Conservation (phyloP, 1,284 basidiomycete genomes). For the Cutaneotrichosporon sp. region DNA sequence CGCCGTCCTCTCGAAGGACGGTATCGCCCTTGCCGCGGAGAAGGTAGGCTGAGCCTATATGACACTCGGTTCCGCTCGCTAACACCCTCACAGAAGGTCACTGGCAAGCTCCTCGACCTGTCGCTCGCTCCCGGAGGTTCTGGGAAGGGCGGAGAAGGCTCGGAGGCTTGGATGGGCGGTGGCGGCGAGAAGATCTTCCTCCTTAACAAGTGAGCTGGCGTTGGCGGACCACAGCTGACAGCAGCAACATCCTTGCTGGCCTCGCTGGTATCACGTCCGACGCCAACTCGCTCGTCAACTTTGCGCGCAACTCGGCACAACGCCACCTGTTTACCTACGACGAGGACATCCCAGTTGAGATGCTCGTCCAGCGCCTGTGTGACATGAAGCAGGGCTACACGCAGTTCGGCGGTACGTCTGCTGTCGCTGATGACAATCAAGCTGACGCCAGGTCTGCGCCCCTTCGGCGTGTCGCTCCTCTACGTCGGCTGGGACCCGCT, state of each 20-base stretch:
- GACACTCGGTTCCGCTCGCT: slow-evolving; percentile 10
- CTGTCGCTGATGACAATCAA: neutral
- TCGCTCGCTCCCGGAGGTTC: slow-evolving; percentile 71
- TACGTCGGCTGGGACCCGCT: slow-evolving; percentile 97
- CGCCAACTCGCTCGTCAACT: slow-evolving; percentile 97
- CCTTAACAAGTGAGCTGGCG: slow-evolving; percentile 65
- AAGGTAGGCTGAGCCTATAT: slow-evolving; percentile 60
- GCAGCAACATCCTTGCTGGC: slow-evolving; percentile 90
- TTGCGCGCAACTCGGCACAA: slow-evolving; percentile 87
- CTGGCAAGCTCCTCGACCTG: slow-evolving; percentile 92
- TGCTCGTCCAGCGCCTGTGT: slow-evolving; percentile 89
- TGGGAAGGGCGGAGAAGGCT: slow-evolving; percentile 68
- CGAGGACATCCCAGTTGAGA: slow-evolving; percentile 96
- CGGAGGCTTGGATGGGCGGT: slow-evolving; percentile 63
- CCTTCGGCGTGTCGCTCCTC: slow-evolving; percentile 94
- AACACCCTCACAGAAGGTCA: slow-evolving; percentile 68
- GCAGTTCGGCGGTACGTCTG: slow-evolving; percentile 80
- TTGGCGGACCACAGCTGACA: neutral
- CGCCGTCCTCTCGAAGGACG: slow-evolving; percentile 91
- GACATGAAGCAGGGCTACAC: slow-evolving; percentile 99
- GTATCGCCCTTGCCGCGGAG: slow-evolving; percentile 96
- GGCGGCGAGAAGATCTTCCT: slow-evolving; percentile 98
- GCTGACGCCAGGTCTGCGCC: slow-evolving; percentile 72
- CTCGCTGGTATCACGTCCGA: slow-evolving; percentile 96
- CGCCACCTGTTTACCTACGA: slow-evolving; percentile 86